Evolutionary conservation across 2,329 filamentous ascomycete species (phyloP), one percentile per base, ranked within the genome.

Genomic region (Fusarium denticulatum): DNA sequence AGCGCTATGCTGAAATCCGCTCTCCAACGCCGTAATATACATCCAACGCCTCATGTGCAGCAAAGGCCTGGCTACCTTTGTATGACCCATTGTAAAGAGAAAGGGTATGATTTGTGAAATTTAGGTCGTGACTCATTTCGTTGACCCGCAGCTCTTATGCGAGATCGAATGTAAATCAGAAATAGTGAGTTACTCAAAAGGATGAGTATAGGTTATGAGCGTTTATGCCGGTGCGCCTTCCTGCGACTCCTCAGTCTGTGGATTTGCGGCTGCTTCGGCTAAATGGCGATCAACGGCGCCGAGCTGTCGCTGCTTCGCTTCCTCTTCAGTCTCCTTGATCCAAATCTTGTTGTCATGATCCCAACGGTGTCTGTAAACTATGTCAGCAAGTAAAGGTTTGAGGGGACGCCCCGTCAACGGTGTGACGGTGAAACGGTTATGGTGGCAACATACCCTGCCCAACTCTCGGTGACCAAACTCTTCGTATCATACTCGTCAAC

Each of bases 401-500:
- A 47, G 9, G 24, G 14, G 16, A n/a, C 14, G 55, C n/a, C n/a
- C 26, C 28, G 34, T 28, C 47, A 49, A 49, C 24, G 24, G 55
- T 18, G 24, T 15, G 56, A 43, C 37, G 62, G 50, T 6, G 36
- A 36, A 49, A 30, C 28, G 28, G 58, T 12, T 55, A 18, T 55
- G 36, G 47, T 42, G n/a, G 36, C 9, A 65, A 85, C 90, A 80
- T 81, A 93, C 91, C 88, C 88, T 77, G 88, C 83, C 83, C 88
- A 92, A 60, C 89, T 83, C 3, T 91, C 92, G 6, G 84, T 83
- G 1, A 88, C 87, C 63, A 94, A 79, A 32, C 89, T 88, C 82
- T 87, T 89, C n/a, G 83, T 80, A 36, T 88, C 86, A 76, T 94
- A 94, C 82, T 94, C 92, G 36, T 89, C 87, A 7, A 85, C 85